Evolutionary conservation across 73 alveolate genomes (phyloP), one percentile per base, ranked within the genome.

Genomic region (Effrenium voratum): DNA sequence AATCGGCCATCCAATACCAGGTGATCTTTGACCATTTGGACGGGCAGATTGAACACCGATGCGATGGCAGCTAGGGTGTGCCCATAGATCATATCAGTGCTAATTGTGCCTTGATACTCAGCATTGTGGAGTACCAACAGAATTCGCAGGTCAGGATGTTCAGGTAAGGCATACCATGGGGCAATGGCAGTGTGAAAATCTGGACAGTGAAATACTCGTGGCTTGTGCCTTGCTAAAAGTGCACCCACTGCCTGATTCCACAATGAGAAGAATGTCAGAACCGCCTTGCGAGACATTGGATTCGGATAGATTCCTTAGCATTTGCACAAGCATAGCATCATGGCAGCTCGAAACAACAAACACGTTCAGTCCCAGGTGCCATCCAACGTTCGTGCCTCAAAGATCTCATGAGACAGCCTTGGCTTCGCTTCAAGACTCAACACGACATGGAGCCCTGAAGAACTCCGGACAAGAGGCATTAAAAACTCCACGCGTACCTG

Each of bases 191-290:
- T 32, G 55, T 88, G 96, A n/a, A 49, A 88, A 38, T 88, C 96
- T 12, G 96, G 96, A 50, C 96, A 88, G 49, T 88, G 96, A 46
- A 66, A 88, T 34, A 88, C 86, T 13, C 47, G 75, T 34, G 86
- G 87, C 75, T 88, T 68, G 72, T 46, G 96, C 22, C 96, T 36
- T 49, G 43, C 96, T 87, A 88, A 32, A 6, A 88, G 41, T 22
- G 96, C 96, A 3, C 96, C 96, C 73, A 88, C 96, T 19, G 87
- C 85, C 68, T 88, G 96, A 47, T 88, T 88, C 96, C 96, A 88
- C 16, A 88, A 41, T 15, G 96, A 88, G 52, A 88, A 88, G 96
- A 88, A 88, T 55, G 59, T 44, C 63, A 88, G 86, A 30, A 60
- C 94, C 13, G 60, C 81, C 28, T 66, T 38, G 19, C 83, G 59